Evolutionary conservation across 2,329 filamentous ascomycete species (phyloP).

Genomic region (Fonsecaea monophora): DNA sequence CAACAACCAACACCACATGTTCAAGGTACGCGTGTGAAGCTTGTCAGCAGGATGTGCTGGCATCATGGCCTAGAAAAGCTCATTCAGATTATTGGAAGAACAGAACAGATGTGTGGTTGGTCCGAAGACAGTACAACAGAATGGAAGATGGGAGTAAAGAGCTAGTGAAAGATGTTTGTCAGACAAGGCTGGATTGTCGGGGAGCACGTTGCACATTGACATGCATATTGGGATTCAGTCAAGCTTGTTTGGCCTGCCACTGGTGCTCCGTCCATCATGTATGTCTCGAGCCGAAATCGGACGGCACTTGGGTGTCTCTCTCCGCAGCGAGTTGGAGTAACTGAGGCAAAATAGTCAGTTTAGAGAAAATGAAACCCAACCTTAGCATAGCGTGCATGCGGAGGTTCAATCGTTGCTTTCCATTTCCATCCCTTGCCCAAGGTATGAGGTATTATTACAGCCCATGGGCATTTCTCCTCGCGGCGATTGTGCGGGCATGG

Average conservation of each 20-base stretch:
- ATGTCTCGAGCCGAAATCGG: not conserved
- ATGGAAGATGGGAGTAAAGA: too few relatives aligned
- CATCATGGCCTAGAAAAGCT: not conserved
- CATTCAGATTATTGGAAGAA: not conserved
- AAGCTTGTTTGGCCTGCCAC: too few relatives aligned
- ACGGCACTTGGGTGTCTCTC: not conserved
- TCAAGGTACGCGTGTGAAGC: not conserved
- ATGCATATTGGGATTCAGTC: too few relatives aligned
- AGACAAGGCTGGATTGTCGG: not conserved
- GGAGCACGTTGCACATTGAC: too few relatives aligned
- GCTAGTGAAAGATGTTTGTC: not conserved
- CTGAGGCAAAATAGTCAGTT: too few relatives aligned
- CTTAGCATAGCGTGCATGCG: not conserved
- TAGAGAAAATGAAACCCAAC: too few relatives aligned
- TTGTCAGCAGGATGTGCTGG: not conserved
- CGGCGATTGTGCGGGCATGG: conserved; percentile 10
- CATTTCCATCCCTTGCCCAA: not conserved
- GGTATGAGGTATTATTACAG: too few relatives aligned
- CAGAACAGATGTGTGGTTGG: not conserved
- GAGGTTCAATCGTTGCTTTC: conserved; percentile 8
- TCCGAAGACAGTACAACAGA: not conserved
- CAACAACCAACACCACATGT: not conserved
- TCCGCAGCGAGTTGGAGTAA: conserved; percentile 15
- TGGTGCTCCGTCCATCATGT: too few relatives aligned
- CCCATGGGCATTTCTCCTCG: conserved; percentile 8